Evolutionary conservation across 2,329 filamentous ascomycete species (phyloP).

Genomic region (Colletotrichum sp.): DNA sequence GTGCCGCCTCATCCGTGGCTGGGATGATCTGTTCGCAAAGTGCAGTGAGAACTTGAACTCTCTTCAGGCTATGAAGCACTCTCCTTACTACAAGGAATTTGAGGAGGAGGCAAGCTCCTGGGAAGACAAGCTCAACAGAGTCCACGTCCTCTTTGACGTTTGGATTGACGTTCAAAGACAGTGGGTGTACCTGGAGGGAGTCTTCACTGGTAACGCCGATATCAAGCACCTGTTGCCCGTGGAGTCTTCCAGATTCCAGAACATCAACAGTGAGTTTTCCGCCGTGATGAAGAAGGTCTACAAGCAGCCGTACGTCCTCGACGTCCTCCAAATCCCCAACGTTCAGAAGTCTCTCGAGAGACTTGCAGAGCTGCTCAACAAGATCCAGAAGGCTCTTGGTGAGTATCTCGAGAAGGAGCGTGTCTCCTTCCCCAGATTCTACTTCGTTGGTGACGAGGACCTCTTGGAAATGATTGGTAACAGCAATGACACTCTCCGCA

Average conservation of each 20-base stretch:
- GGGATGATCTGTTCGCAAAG: slow-evolving; percentile 98
- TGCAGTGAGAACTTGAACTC: slow-evolving; percentile 98
- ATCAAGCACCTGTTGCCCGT: slow-evolving; percentile 98
- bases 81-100: slow-evolving; percentile 98
- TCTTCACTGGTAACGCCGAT: slow-evolving; percentile 98
- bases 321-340: slow-evolving; percentile 93
- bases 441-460: slow-evolving; percentile 99
- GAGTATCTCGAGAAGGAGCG: slow-evolving; percentile 98
- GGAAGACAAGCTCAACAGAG: slow-evolving; percentile 97
- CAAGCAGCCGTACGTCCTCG: slow-evolving; percentile 93
- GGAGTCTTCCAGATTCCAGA: slow-evolving; percentile 95
- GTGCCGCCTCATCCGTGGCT: slow-evolving; percentile 94
- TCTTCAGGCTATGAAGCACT: slow-evolving; percentile 97
- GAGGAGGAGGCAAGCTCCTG: slow-evolving; percentile 95
- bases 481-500: slow-evolving; percentile 94
- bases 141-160: slow-evolving; percentile 97
- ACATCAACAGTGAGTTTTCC: slow-evolving; percentile 99
- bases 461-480: slow-evolving; percentile 99
- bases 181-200: slow-evolving; percentile 99
- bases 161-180: slow-evolving; percentile 99
- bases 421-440: slow-evolving; percentile 97
- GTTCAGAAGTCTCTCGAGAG: slow-evolving; percentile 96
- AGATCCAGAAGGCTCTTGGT: slow-evolving; percentile 98
- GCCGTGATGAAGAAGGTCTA: slow-evolving; percentile 99
- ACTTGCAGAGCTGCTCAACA: slow-evolving; percentile 95